Evolutionary conservation across 75 land plant genomes (phyloP), one percentile per base, ranked within the genome.

Genomic region (Ceratopteris richardii): DNA sequence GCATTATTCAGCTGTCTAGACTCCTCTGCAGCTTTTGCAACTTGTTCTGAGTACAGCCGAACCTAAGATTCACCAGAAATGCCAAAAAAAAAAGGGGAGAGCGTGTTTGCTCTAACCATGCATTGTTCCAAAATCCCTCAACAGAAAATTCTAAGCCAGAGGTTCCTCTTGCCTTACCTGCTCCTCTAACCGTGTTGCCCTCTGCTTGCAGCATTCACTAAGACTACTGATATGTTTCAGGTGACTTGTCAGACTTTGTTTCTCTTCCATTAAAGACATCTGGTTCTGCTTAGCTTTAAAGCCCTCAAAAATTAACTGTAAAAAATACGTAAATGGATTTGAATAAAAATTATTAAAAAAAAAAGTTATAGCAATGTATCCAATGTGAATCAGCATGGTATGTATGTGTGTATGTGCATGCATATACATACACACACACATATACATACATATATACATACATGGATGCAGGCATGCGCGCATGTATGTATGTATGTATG

Each of bases 271-370:
- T 36, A 94, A 54, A 63, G 78, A 59, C 39, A 70, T 64, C 36
- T 76, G 79, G 57, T 77, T 30, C 54, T 90, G 96, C 47, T 76
- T 90, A 52, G 78, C 74, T 62, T 70, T 79, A 44, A 84, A 65
- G 42, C 86, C 78, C 62, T 94, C 91, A 46, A 82, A 66, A 58
- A 84, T 82, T 62, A 94, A 80, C 96, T 94, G 87, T 26, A 24
- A 17, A 10, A 9, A 9, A 48, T 11, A 10, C 20, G 20, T 48
- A 10, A n/a, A n/a, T n/a, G n/a, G n/a, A n/a, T n/a, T n/a, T n/a
- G n/a, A n/a, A n/a, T n/a, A n/a, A n/a, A n/a, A n/a, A n/a, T n/a
- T n/a, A n/a, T 11, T 48, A 11, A 48, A 48, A 4, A 48, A 10
- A 40, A 14, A 40, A 14, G 14, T 10, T 40, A 14, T 40, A 40